Base-by-base conservation (phyloP, 2,329 filamentous ascomycete species). In the Graphiopsis chlorocephala region DNA sequence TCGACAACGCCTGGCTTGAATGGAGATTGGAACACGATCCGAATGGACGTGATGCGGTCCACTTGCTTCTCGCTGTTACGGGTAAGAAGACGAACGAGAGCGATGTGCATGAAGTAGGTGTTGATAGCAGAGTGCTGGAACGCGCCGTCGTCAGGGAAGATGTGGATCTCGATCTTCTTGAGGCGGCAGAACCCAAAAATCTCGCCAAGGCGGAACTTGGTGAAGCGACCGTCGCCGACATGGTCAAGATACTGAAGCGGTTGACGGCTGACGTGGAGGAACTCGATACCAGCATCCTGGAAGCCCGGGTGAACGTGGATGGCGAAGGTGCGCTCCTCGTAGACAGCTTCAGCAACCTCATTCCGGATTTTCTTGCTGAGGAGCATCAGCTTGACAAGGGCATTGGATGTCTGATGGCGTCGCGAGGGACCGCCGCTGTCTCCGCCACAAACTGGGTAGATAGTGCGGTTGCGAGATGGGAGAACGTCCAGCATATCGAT, bases 281-380 rank as follows among this genome's bases (percentile, higher is more conserved):
- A 71, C 57, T 76, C 74, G 62, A 75, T 67, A 23, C 74, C 73
- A 11, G 71, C 72, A 17, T 63, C 35, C 15, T 56, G 45, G 28
- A 71, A 59, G 23, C 72, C 72, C 57, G 72, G 69, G 50, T 75
- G 72, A 8, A 74, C 69, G 61, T 75, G 73, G 31, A 74, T 65
- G 60, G 67, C 65, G 66, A 73, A 74, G 20, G 57, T 61, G 63
- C 71, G 71, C 66, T 75, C 73, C 38, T 72, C 66, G 55, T 75
- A 75, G 5, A 74, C n/a, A 23, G 61, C 53, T 8, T 59, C 38
- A 4, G 68, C 52, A 31, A 76, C 61, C 14, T 71, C 68, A 12
- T 61, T 31, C 20, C 64, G 65, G 61, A 74, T 64, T 14, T 63
- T 57, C 52, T 67, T 70, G 67, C 68, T 68, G 45, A 76, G 42